These are phyloP conservation scores for Strobilomyces dryophilus DNA, from an alignment of 768 basidiomycete genomes.

Conservation along the genomic window DNA sequence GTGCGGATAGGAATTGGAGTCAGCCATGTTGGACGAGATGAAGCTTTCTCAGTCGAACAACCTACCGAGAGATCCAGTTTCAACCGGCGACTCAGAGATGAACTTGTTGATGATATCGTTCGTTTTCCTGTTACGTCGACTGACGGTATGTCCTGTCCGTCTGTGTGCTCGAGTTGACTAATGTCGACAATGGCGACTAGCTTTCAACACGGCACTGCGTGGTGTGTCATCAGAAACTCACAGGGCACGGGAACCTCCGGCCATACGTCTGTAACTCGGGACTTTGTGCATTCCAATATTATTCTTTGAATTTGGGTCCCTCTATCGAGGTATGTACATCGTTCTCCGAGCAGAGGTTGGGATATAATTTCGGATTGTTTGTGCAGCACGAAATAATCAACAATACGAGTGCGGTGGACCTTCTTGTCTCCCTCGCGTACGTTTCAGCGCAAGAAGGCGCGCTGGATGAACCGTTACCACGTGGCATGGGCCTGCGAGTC, in stretches of 20 bases:
- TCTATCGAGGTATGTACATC: conserved; percentile 55
- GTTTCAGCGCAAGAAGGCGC: conserved; percentile 49
- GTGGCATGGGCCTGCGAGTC: conserved; percentile 59
- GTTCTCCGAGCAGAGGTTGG: not conserved
- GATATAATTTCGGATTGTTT: not conserved
- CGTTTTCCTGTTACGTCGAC: conserved; percentile 59
- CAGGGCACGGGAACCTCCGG: conserved; percentile 56
- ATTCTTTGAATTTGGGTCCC: conserved; percentile 57
- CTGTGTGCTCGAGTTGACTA: not conserved
- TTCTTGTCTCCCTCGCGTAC: conserved; percentile 63
- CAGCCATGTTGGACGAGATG: conserved; percentile 44
- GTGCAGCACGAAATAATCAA: conserved; percentile 66
- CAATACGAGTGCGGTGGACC: conserved; percentile 61
- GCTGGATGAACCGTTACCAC: conserved; percentile 54
- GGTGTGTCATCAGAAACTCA: conserved; percentile 65
- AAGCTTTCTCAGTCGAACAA: conserved; percentile 36
- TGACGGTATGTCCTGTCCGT: conserved; percentile 41
- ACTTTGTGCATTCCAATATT: conserved; percentile 69
- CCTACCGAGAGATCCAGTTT: conserved; percentile 56
- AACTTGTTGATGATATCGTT: conserved; percentile 65
- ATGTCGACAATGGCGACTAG: conserved; percentile 25
- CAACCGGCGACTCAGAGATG: conserved; percentile 32
- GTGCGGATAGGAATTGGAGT: conserved; percentile 3
- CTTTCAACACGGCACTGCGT: conserved; percentile 67
- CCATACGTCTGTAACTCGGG: conserved; percentile 68